These are phyloP conservation scores for Penicillium rolfsii DNA, from an alignment of 2,329 filamentous ascomycete species.

Conservation along the genomic window DNA sequence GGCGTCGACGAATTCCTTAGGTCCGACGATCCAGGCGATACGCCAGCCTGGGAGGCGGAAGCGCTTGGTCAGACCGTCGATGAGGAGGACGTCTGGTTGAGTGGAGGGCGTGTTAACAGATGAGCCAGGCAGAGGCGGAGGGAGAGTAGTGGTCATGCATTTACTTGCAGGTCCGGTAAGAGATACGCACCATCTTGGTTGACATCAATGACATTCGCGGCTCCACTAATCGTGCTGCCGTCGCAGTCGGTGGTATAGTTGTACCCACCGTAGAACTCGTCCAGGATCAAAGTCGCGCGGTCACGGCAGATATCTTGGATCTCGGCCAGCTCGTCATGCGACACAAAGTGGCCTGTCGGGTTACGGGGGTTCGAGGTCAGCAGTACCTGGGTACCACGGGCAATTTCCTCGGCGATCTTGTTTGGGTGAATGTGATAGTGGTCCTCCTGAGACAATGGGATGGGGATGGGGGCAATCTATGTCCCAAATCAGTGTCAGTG, in stretches of 20 bases:
- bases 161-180: not conserved
- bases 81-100: conserved; percentile 76
- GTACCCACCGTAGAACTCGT: conserved; percentile 96
- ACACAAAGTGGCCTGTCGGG: conserved; percentile 85
- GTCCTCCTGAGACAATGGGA: conserved; percentile 80
- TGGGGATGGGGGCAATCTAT: conserved; percentile 82
- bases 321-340: conserved; percentile 80
- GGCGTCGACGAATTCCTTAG: conserved; percentile 94
- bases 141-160: too few species aligned
- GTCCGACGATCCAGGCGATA: conserved; percentile 93
- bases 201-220: conserved; percentile 87
- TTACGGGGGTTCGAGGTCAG: conserved; percentile 95
- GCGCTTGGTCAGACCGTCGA: conserved; percentile 94
- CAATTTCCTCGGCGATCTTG: conserved; percentile 89
- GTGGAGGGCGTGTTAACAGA: conserved; percentile 10
- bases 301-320: conserved; percentile 94
- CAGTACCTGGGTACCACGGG: conserved; percentile 83
- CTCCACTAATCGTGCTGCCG: conserved; percentile 83
- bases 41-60: conserved; percentile 96
- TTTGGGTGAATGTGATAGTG: conserved; percentile 92
- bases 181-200: conserved; percentile 65
- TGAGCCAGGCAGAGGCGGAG: not conserved
- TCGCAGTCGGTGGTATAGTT: conserved; percentile 95
- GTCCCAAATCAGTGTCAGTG: conserved; percentile 1
- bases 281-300: conserved; percentile 87